Percentiles rank a stretch among this genome's conserved stretches.
Evolutionary conservation across 192 early-diverging fungal genomes (phyloP).

Genomic region (Coemansia sp.): DNA sequence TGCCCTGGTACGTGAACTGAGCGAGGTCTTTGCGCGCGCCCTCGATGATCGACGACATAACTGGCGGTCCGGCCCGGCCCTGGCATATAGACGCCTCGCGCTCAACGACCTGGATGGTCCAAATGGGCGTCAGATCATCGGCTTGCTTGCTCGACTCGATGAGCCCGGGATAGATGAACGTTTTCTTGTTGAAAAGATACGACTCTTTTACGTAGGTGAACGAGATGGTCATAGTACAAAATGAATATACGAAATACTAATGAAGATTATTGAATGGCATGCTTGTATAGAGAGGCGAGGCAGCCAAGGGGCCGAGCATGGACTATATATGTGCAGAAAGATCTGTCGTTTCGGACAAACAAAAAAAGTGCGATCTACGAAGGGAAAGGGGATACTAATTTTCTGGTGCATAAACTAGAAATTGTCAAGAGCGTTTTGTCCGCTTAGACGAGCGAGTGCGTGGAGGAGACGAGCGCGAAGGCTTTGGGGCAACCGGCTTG

Average conservation of each 20-base stretch:
- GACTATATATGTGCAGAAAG: too few species aligned
- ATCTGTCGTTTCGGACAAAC: neutral
- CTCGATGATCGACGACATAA: conserved; percentile 30
- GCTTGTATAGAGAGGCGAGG: too few species aligned
- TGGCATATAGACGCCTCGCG: conserved; percentile 14
- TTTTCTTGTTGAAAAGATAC: conserved; percentile 39
- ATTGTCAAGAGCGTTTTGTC: neutral
- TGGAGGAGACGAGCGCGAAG: conserved; percentile 14
- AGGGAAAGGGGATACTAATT: neutral
- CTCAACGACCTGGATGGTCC: conserved; percentile 33
- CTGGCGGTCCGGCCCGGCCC: conserved; percentile 12
- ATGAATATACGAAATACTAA: conserved; percentile 5
- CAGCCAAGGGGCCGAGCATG: too few species aligned
- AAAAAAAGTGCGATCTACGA: neutral
- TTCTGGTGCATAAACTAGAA: neutral
- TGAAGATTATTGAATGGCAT: conserved; percentile 6
- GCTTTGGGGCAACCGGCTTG: neutral
- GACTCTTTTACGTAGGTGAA: conserved; percentile 50
- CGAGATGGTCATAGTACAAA: conserved; percentile 26
- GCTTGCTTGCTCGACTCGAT: conserved; percentile 29
- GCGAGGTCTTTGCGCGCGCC: conserved; percentile 22
- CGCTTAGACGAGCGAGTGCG: conserved; percentile 26
- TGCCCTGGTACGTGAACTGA: conserved; percentile 37
- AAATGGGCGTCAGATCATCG: conserved; percentile 30
- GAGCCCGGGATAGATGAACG: conserved; percentile 33